Percentiles rank a stretch among this genome's conserved stretches.
Conservation (phyloP, 2,329 filamentous ascomycete species). For the Penicillium nordicum region DNA sequence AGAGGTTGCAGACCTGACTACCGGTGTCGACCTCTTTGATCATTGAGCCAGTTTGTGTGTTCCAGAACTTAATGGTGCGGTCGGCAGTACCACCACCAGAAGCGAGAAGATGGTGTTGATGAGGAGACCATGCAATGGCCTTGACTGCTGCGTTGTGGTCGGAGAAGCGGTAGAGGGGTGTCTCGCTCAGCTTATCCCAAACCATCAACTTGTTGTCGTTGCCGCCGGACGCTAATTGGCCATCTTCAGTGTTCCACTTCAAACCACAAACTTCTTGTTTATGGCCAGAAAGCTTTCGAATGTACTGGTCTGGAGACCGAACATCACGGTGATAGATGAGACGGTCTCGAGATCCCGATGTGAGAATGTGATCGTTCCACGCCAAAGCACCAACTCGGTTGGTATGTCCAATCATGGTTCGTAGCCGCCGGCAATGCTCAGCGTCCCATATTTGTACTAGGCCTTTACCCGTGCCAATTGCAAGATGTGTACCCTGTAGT, state of each 20-base stretch:
- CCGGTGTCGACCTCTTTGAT: constrained; percentile 93
- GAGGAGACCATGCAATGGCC: constrained; percentile 95
- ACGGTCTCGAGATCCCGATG: constrained; percentile 89
- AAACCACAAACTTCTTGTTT: constrained; percentile 98
- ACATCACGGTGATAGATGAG: constrained; percentile 95
- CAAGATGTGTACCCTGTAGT: constrained; percentile 75
- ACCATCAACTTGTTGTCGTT: constrained; percentile 99
- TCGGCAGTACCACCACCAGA: constrained; percentile 95
- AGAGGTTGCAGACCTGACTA: constrained; percentile 96
- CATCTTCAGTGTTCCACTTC: constrained; percentile 95
- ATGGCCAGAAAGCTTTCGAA: constrained; percentile 83
- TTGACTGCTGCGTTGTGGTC: constrained; percentile 96
- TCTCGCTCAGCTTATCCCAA: constrained; percentile 93
- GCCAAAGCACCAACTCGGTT: constrained; percentile 88
- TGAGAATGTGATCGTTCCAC: constrained; percentile 97
- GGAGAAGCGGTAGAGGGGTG: constrained; percentile 87
- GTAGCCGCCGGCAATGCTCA: constrained; percentile 74
- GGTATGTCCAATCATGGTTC: constrained; percentile 96
- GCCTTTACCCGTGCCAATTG: constrained; percentile 91
- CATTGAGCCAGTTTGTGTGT: constrained; percentile 76
- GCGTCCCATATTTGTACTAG: constrained; percentile 98
- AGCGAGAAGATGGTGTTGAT: constrained; percentile 89
- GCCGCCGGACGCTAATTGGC: constrained; percentile 88
- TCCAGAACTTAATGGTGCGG: constrained; percentile 95
- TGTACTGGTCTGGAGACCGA: constrained; percentile 83